A percentile compares a stretch with the other conserved stretches of the same genome.
Evolutionary conservation across 73 alveolate genomes (phyloP).

Genomic region (Paramecium bursaria): DNA sequence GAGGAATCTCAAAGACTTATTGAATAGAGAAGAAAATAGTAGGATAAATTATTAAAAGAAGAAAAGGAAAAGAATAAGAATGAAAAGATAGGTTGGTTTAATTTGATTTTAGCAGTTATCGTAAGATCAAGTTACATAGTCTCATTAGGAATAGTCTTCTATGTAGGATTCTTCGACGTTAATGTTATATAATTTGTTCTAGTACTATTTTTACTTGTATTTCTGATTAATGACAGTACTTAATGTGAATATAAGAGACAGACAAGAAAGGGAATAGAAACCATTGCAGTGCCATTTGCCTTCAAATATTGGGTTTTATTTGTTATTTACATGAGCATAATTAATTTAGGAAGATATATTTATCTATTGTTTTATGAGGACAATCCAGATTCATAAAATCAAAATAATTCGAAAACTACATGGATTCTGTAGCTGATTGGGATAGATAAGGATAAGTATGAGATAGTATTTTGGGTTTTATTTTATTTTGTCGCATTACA

Average conservation of each 20-base stretch:
- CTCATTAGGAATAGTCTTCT: conserved; percentile 13
- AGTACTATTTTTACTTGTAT: conserved; percentile 14
- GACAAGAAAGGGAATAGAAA: not conserved
- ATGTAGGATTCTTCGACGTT: conserved; percentile 51
- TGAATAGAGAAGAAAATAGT: too few species aligned
- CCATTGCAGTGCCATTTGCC: conserved; percentile 39
- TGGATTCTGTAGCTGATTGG: conserved; percentile 42
- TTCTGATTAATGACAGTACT: conserved; percentile 34
- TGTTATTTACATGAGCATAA: not conserved
- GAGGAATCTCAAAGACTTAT: not conserved
- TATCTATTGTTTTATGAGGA: conserved; percentile 16
- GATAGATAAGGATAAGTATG: conserved; percentile 32
- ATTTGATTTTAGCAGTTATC: not conserved
- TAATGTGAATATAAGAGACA: not conserved
- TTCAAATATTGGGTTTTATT: conserved; percentile 53
- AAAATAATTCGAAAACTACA: not conserved
- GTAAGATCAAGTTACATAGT: conserved; percentile 21
- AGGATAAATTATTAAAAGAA: not conserved
- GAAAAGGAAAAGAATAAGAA: not conserved
- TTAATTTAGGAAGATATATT: conserved; percentile 6
- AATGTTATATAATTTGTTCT: conserved; percentile 9
- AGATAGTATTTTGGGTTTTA: conserved; percentile 46
- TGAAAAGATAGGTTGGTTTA: conserved; percentile 40
- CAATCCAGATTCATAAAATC: not conserved
- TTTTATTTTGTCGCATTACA: conserved; percentile 44